Conservation (phyloP, 2,329 filamentous ascomycete genomes). For the Aspergillus hiratsukae region DNA sequence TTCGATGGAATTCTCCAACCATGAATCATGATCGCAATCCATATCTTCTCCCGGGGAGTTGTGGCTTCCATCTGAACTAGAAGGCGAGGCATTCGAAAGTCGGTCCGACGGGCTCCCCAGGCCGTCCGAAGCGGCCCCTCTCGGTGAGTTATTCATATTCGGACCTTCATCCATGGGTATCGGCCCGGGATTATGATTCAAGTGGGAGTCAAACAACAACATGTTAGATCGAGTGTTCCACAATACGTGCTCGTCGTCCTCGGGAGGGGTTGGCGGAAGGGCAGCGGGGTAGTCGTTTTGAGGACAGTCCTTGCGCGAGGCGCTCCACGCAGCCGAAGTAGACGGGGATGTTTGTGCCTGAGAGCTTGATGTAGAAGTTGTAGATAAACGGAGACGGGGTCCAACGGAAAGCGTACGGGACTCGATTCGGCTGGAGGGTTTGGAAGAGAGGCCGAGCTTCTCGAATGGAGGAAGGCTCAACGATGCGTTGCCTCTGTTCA, state of each 20-base stretch:
- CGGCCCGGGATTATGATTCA: constrained; percentile 23
- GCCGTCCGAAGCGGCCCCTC: constrained; percentile 24
- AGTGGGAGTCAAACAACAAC: constrained; percentile 26
- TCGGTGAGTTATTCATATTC: constrained; percentile 24
- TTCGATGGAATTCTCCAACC: constrained; percentile 36
- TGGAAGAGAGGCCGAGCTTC: constrained; percentile 37
- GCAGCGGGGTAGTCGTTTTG: constrained; percentile 30
- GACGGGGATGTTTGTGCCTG: constrained; percentile 31
- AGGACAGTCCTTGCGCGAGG: constrained; percentile 13
- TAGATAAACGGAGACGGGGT: constrained; percentile 27
- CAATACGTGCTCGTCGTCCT: constrained; percentile 35
- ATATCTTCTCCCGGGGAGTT: constrained; percentile 26
- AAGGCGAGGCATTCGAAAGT: constrained; percentile 26
- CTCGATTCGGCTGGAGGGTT: constrained; percentile 20
- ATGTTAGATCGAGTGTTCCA: constrained; percentile 34
- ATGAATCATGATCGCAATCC: constrained; percentile 31
- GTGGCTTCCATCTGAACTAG: constrained; percentile 28
- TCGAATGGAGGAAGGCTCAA: constrained; percentile 54
- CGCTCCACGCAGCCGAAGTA: constrained; percentile 25
- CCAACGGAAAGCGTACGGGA: constrained; percentile 25
- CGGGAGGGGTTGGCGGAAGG: constrained; percentile 40
- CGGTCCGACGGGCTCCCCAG: constrained; percentile 28
- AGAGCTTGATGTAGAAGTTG: constrained; percentile 34
- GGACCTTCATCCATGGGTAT: constrained; percentile 26
- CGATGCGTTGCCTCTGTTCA: constrained; percentile 31